Evolutionary conservation across 768 basidiomycete species (phyloP).

Genomic region (Strobilomyces confusus): DNA sequence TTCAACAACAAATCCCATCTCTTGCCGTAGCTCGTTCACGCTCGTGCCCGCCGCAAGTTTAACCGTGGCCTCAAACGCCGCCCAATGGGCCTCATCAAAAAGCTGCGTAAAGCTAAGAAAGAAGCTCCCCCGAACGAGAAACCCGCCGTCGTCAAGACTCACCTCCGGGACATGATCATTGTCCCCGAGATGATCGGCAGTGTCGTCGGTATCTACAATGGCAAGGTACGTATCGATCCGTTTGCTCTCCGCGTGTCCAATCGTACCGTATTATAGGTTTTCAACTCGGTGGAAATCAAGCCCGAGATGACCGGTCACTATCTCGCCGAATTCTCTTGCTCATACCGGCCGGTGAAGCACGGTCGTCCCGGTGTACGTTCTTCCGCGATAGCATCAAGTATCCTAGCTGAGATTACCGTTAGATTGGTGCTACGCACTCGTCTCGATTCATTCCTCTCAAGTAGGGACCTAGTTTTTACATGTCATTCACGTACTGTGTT

Average conservation of each 20-base stretch:
- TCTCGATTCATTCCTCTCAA: slow-evolving; percentile 96
- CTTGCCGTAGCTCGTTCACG: slow-evolving; percentile 79
- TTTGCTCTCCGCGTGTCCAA: not conserved
- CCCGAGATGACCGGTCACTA: slow-evolving; percentile 99
- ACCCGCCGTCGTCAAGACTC: slow-evolving; percentile 97
- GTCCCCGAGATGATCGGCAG: slow-evolving; percentile 99
- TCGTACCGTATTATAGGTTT: slow-evolving; percentile 47
- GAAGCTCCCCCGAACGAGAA: slow-evolving; percentile 99
- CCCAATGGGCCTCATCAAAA: slow-evolving; percentile 99
- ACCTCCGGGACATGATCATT: slow-evolving; percentile 99
- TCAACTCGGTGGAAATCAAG: slow-evolving; percentile 98
- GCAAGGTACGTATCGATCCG: slow-evolving; percentile 58
- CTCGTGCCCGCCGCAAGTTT: slow-evolving; percentile 98
- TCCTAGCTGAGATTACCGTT: slow-evolving; percentile 14
- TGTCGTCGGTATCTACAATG: slow-evolving; percentile 98
- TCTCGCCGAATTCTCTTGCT: slow-evolving; percentile 95
- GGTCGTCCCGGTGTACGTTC: slow-evolving; percentile 94
- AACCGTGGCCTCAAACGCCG: slow-evolving; percentile 97
- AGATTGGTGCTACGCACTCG: slow-evolving; percentile 91
- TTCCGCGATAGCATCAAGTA: not conserved
- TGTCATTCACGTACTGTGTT: slow-evolving; percentile 24
- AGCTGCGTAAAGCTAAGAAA: slow-evolving; percentile 99
- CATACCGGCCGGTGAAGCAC: slow-evolving; percentile 99
- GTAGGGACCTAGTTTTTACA: slow-evolving; percentile 45
- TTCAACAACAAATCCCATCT: not conserved